Base-by-base conservation (phyloP, 305 asterid species). In the Solanum hybrid region DNA sequence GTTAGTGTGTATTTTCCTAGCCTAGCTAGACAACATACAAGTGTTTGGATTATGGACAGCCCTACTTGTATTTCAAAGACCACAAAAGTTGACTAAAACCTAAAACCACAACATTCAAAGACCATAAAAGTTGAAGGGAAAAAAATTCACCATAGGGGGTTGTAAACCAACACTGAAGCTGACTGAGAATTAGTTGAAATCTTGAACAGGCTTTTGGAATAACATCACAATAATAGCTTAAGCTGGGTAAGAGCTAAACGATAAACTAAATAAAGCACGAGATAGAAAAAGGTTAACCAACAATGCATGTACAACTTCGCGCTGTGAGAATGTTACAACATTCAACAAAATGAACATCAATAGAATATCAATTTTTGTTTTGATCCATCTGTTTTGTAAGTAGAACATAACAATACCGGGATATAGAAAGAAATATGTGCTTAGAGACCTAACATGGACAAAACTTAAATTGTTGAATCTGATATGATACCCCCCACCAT, bases 401-500 rank as follows among this genome's bases (percentile, higher is more conserved):
- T 84, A 31, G 75, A 31, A 57, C 75, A 51, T 74, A n/a, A 76
- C 9, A 76, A 13, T 29, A 40, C 35, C 18, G 18, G 90, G 86
- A 74, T 76, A 88, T 20, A 76, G 88, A 88, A 88, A n/a, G 90
- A 88, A 46, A 74, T 57, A 81, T 61, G 82, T 67, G 86, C 88
- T 36, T 81, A 29, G 88, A 69, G 64, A 80, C 79, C 88, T 82
- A 76, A 87, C 91, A 91, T 75, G 88, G 80, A 89, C 89, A 75
- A 90, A 92, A 75, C 89, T 90, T 77, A 88, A 85, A 89, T 89
- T 78, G 91, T 90, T 46, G 90, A 89, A 88, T 88, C 61, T 79
- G 89, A 87, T 87, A 84, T 87, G 82, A 89, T 83, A 84, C 35
- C 91, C 90, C 40, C 91, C 89, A 89, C 89, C 89, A 89, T 88